phyloP scores from a whole-genome alignment of 441 rosid genomes.

The Melastoma candidum region DNA sequence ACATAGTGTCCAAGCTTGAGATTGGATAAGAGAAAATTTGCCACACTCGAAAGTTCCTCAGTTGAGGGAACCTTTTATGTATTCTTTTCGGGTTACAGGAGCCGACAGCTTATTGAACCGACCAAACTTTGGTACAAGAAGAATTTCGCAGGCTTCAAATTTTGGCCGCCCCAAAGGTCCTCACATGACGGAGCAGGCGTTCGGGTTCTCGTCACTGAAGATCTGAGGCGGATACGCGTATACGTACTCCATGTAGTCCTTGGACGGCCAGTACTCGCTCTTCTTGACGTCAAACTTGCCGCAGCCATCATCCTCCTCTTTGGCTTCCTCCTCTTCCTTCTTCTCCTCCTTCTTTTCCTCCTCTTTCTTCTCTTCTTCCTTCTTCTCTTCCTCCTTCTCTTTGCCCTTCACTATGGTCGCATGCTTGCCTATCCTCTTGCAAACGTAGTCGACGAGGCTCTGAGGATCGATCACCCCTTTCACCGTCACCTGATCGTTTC shows the following conservation, averaged over 20 bases:
- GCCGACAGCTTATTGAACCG: too few species aligned
- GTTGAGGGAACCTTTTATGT: too few species aligned
- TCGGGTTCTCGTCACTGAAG: slow-evolving; percentile 44
- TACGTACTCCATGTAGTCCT: slow-evolving; percentile 16
- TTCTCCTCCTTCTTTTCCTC: slow-evolving; percentile 18
- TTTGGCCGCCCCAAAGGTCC: neutral
- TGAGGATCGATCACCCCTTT: slow-evolving; percentile 29
- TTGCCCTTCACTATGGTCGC: slow-evolving; percentile 29
- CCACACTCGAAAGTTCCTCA: too few species aligned
- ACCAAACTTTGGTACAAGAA: slow-evolving; percentile 4
- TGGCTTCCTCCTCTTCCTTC: slow-evolving; percentile 10
- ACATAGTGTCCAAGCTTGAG: slow-evolving; percentile 98
- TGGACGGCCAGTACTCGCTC: slow-evolving; percentile 30
- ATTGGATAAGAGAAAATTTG: slow-evolving; percentile 46
- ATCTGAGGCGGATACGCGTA: slow-evolving; percentile 23
- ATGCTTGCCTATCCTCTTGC: slow-evolving; percentile 32
- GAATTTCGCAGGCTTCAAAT: neutral
- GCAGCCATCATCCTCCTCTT: slow-evolving; percentile 13
- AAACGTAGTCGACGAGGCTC: slow-evolving; percentile 21
- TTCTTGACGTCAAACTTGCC: slow-evolving; percentile 22
- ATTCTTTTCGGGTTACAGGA: too few species aligned
- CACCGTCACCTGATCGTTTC: slow-evolving; percentile 23
- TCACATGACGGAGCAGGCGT: slow-evolving; percentile 39
- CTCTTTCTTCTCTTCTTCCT: slow-evolving; percentile 14
- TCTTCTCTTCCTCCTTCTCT: slow-evolving; percentile 25